Evolutionary conservation across 2,329 filamentous ascomycete species (phyloP).

Genomic region (Fusarium tjaetaba): DNA sequence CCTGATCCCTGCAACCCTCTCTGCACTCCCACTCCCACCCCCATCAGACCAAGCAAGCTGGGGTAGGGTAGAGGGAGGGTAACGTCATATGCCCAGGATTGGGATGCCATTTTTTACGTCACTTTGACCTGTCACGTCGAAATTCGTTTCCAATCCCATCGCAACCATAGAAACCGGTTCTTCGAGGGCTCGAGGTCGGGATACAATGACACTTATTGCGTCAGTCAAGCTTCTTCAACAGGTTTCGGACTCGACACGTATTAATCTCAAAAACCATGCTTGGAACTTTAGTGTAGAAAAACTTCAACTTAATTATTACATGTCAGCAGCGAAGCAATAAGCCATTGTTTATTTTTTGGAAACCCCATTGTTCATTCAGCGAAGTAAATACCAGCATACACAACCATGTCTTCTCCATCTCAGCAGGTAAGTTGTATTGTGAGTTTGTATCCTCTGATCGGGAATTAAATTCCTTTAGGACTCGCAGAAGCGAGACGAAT

Average conservation of each 20-base stretch:
- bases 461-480: constrained; percentile 23
- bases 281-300: constrained; percentile 6
- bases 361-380: neutral
- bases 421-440: constrained; percentile 30
- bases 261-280: constrained; percentile 38
- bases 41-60: neutral
- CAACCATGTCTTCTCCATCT: constrained; percentile 35
- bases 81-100: constrained; percentile 30
- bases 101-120: constrained; percentile 29
- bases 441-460: neutral
- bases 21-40: neutral
- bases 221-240: constrained; percentile 33
- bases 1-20: constrained; percentile 20
- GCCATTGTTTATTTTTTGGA: neutral
- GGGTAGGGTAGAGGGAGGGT: neutral
- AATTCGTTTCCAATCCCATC: constrained; percentile 9
- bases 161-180: constrained; percentile 39
- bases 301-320: constrained; percentile 2
- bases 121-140: constrained; percentile 22
- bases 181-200: neutral
- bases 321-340: constrained; percentile 11
- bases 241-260: constrained; percentile 31
- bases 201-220: constrained; percentile 43
- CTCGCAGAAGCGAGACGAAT: constrained; percentile 26
- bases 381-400: neutral